phyloP scores from a whole-genome alignment of 1,139 yeast genomes.

The Kodamaea derodonti region DNA sequence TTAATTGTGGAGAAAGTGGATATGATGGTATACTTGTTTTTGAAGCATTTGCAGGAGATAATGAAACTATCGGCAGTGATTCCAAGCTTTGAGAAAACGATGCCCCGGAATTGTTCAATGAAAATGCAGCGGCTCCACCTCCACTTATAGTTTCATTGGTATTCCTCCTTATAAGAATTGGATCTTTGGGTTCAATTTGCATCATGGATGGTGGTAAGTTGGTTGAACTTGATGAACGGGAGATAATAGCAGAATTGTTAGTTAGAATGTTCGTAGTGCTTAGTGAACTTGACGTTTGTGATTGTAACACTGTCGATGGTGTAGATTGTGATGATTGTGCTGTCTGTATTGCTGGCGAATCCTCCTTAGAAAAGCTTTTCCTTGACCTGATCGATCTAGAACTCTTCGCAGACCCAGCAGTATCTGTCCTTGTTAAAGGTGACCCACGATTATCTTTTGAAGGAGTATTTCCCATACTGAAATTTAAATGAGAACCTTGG shows the following conservation, averaged over 20 bases:
- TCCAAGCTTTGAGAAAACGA: conserved; percentile 3
- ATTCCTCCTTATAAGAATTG: conserved; percentile 49
- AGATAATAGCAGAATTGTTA: conserved; percentile 4
- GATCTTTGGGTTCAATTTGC: conserved; percentile 63
- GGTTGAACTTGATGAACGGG: conserved; percentile 10
- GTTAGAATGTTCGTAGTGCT: background rate
- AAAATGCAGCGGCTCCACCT: background rate
- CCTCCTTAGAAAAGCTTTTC: conserved; percentile 34
- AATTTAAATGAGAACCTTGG: too few relatives aligned
- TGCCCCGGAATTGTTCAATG: background rate
- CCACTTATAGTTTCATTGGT: conserved; percentile 26
- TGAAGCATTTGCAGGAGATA: conserved; percentile 7
- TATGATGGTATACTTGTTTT: conserved; percentile 13
- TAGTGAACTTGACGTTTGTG: background rate
- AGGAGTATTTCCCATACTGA: conserved; percentile 42
- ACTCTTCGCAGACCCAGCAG: conserved; percentile 49
- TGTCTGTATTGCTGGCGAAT: conserved; percentile 2
- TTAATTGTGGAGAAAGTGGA: conserved; percentile 25
- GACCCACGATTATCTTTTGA: conserved; percentile 35
- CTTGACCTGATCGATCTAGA: conserved; percentile 46
- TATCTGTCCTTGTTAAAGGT: conserved; percentile 51
- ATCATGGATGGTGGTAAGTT: conserved; percentile 66
- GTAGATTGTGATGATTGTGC: background rate
- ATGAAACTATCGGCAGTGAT: conserved; percentile 4
- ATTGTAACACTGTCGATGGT: background rate